These are phyloP conservation scores for Trichophyton benhamiae DNA, from an alignment of 2,329 filamentous ascomycete species.

Conservation along the genomic window DNA sequence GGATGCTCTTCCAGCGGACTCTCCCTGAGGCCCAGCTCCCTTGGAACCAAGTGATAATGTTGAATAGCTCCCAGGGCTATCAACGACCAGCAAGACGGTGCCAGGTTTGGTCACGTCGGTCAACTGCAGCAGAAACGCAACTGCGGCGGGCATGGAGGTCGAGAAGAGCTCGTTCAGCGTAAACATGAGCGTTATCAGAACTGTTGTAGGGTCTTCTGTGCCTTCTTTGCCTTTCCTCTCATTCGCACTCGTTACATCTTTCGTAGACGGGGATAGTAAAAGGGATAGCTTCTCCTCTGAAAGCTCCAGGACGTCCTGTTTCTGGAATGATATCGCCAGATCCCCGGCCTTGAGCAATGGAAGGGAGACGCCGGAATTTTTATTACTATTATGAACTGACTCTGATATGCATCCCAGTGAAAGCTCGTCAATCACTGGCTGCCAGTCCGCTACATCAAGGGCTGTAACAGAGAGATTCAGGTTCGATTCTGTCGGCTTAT, in stretches of 20 bases:
- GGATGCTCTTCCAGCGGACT: constrained; percentile 4
- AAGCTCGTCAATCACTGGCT: constrained; percentile 47
- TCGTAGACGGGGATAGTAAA: constrained; percentile 17
- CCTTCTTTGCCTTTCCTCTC: not conserved
- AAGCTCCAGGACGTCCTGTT: constrained; percentile 40
- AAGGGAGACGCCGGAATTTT: constrained; percentile 20
- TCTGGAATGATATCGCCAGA: constrained; percentile 33
- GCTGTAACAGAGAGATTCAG: constrained; percentile 42
- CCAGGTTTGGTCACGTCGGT: constrained; percentile 46
- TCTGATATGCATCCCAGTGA: constrained; percentile 39
- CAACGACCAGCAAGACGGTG: constrained; percentile 68
- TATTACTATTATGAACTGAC: constrained; percentile 18
- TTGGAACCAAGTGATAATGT: constrained; percentile 54
- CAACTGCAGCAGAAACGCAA: constrained; percentile 59
- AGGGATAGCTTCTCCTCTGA: constrained; percentile 29
- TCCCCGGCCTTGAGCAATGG: constrained; percentile 12
- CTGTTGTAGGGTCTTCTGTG: constrained; percentile 16
- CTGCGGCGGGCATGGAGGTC: constrained; percentile 60
- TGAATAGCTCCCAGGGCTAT: constrained; percentile 89
- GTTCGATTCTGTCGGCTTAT: not conserved
- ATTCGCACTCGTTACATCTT: not conserved
- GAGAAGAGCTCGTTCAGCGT: constrained; percentile 93
- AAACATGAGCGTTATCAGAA: constrained; percentile 74
- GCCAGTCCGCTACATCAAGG: constrained; percentile 78
- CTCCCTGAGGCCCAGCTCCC: not conserved